phyloP scores from a whole-genome alignment of 225 moss, liverwort and hornwort genomes.

The Climacium dendroides region DNA sequence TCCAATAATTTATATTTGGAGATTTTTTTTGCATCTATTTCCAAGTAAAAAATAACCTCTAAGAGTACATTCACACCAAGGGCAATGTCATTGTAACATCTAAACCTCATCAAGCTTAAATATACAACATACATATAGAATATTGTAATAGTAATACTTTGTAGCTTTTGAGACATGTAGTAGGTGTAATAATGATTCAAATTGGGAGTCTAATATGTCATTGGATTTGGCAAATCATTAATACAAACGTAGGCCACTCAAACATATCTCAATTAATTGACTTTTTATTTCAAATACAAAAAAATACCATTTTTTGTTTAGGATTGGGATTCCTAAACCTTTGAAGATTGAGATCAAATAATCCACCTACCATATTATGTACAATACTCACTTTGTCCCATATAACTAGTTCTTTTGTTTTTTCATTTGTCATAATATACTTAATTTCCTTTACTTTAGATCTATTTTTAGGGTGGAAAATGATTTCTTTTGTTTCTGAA shows the following conservation, averaged over 20 bases:
- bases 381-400: fast-evolving
- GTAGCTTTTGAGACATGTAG: not conserved
- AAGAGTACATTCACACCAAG: not conserved
- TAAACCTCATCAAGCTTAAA: not conserved
- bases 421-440: not conserved
- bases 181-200: not conserved
- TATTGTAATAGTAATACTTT: not conserved
- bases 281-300: not conserved
- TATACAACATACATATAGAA: not conserved
- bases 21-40: not conserved
- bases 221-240: not conserved
- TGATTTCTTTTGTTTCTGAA: not conserved
- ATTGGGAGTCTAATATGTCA: not conserved
- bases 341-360: not conserved
- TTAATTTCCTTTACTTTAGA: fast-evolving
- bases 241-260: not conserved
- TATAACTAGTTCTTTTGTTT: not conserved
- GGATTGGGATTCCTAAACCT: not conserved
- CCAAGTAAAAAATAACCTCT: not conserved
- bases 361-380: fast-evolving
- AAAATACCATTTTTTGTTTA: not conserved
- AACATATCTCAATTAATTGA: not conserved
- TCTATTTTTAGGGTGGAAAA: not conserved
- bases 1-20: not conserved
- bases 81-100: not conserved